A percentile compares a stretch with the other conserved stretches of the same genome.
phyloP scores from a whole-genome alignment of 495 filamentous ascomycete genomes.

The Thermothielavioides terrestris region DNA sequence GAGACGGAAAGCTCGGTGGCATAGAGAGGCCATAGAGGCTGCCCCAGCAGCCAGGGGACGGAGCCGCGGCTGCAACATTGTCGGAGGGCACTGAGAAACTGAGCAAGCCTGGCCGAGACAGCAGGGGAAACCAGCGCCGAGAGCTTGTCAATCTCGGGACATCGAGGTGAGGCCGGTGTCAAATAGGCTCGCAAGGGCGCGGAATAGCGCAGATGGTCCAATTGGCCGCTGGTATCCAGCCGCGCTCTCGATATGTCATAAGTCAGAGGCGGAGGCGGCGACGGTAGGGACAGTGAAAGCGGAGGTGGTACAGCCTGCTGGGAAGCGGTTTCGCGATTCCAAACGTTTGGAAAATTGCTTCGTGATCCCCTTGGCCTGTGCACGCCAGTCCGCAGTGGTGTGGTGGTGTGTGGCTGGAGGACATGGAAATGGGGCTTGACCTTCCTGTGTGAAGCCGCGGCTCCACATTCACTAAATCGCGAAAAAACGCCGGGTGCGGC shows the following conservation, averaged over 20 bases:
- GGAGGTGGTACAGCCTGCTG: not conserved
- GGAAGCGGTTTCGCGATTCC: not conserved
- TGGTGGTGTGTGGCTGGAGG: no score
- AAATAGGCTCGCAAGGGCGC: not conserved
- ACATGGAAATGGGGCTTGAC: not conserved
- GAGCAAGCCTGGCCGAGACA: slow-evolving; percentile 1
- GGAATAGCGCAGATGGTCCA: slow-evolving; percentile 8
- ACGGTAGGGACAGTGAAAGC: no score
- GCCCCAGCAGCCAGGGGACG: slow-evolving; percentile 20
- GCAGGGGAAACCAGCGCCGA: not conserved
- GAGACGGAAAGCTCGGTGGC: slow-evolving; percentile 14
- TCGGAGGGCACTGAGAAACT: not conserved
- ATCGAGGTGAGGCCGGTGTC: slow-evolving; percentile 9
- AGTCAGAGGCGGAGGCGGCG: no score
- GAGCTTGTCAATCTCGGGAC: slow-evolving; percentile 9
- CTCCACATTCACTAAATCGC: slow-evolving; percentile 6
- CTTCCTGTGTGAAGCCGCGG: slow-evolving; percentile 20
- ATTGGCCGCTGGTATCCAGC: slow-evolving; percentile 3
- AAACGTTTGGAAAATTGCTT: slow-evolving; percentile 17
- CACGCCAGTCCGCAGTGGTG: not conserved
- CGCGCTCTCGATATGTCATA: no score
- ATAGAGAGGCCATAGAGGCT: slow-evolving; percentile 18
- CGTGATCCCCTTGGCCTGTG: slow-evolving; percentile 3
- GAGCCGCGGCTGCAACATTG: slow-evolving; percentile 28
- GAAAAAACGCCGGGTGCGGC: slow-evolving; percentile 25